A percentile compares a stretch with the other conserved stretches of the same genome.
These are phyloP conservation scores for Phanerochaete sordida DNA, from an alignment of 768 basidiomycete genomes.

Conservation along the genomic window DNA sequence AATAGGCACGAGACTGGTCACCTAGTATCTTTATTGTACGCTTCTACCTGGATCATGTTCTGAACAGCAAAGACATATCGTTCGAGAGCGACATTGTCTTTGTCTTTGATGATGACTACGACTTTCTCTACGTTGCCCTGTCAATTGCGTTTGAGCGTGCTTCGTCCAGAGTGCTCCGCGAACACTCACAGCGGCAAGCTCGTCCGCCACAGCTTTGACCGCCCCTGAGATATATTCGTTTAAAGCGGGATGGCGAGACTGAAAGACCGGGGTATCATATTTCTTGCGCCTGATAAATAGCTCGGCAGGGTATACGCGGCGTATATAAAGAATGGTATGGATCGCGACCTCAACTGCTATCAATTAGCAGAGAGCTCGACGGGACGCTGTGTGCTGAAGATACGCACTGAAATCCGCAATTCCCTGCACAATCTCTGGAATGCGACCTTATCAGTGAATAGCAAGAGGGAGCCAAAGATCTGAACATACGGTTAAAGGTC, in stretches of 20 bases:
- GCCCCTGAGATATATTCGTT: conserved; percentile 90
- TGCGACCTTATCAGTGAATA: neutral
- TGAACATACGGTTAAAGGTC: conserved; percentile 31
- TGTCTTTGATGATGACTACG: conserved; percentile 81
- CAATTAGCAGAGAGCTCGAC: neutral
- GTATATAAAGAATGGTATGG: conserved; percentile 87
- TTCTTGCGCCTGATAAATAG: conserved; percentile 86
- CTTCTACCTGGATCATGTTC: conserved; percentile 71
- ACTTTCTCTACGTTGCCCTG: conserved; percentile 81
- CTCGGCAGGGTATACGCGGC: conserved; percentile 86
- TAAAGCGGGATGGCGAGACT: conserved; percentile 87
- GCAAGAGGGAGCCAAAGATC: neutral
- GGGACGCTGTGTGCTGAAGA: neutral
- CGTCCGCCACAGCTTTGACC: conserved; percentile 76
- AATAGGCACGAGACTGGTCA: conserved; percentile 22
- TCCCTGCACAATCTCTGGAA: conserved; percentile 57
- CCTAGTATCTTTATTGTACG: conserved; percentile 69
- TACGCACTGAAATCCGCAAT: conserved; percentile 70
- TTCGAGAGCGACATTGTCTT: conserved; percentile 78
- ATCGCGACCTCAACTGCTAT: conserved; percentile 86
- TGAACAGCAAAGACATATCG: conserved; percentile 87
- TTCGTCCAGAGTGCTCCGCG: neutral
- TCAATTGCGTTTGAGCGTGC: neutral
- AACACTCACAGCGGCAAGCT: conserved; percentile 55
- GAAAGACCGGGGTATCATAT: conserved; percentile 88